A percentile compares a stretch with the other conserved stretches of the same genome.
These are phyloP conservation scores for Macrophomina tecta DNA, from an alignment of 2,329 filamentous ascomycete species.

Conservation along the genomic window DNA sequence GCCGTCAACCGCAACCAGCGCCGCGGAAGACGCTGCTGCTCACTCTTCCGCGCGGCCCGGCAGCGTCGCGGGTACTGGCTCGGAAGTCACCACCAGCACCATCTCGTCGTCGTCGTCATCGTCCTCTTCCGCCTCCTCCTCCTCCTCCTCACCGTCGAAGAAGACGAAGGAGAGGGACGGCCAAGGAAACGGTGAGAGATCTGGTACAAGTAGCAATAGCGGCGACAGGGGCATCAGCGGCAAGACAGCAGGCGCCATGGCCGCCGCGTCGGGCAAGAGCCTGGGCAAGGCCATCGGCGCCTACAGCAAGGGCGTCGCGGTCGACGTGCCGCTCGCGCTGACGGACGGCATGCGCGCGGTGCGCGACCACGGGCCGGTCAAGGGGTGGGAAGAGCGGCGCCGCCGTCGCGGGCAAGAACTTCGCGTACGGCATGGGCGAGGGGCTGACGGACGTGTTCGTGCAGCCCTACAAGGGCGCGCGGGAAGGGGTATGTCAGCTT, in stretches of 20 bases:
- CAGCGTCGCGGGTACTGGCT: no score
- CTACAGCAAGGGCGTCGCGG: constrained; percentile 40
- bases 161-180: neutral
- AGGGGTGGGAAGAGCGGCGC: constrained; percentile 43
- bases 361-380: constrained; percentile 37
- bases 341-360: constrained; percentile 43
- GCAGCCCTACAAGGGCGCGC: constrained; percentile 34
- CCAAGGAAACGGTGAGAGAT: no score
- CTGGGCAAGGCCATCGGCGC: constrained; percentile 34
- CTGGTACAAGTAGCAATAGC: neutral
- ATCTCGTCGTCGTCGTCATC: no score
- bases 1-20: neutral
- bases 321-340: constrained; percentile 46
- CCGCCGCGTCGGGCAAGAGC: constrained; percentile 30
- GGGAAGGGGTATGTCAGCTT: constrained; percentile 27
- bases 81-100: no score
- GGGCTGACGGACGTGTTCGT: constrained; percentile 41
- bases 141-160: no score
- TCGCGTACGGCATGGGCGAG: constrained; percentile 40
- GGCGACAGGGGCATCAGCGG: constrained; percentile 19
- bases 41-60: no score
- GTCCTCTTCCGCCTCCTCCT: no score
- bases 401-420: constrained; percentile 41
- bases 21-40: no score
- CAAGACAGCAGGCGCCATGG: constrained; percentile 23